Evolutionary conservation across 345 rosid species (phyloP).

Genomic region (Balakata baccata): DNA sequence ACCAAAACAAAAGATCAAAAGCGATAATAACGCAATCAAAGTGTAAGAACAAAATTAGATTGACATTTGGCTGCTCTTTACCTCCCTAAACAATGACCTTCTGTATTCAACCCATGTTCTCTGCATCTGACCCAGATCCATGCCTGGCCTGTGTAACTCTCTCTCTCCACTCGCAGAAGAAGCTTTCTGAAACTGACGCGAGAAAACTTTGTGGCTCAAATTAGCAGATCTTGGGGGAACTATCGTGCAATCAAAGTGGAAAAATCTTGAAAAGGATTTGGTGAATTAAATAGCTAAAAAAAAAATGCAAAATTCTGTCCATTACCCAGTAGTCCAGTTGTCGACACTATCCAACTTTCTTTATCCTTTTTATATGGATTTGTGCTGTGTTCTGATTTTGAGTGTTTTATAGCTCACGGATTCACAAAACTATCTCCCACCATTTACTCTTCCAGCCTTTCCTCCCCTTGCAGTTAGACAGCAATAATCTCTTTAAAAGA

Average conservation of each 20-base stretch:
- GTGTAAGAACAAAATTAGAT: neutral
- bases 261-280: conserved; percentile 24
- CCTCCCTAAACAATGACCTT: conserved; percentile 77
- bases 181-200: neutral
- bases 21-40: neutral
- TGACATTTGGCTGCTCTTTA: conserved; percentile 17
- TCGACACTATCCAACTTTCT: neutral
- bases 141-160: conserved; percentile 17
- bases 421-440: neutral
- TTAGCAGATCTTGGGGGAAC: conserved; percentile 31
- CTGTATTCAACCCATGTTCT: conserved; percentile 65
- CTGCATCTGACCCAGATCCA: conserved; percentile 89
- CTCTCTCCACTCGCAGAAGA: conserved; percentile 1
- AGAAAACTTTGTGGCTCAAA: conserved; percentile 18
- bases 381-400: conserved; percentile 11
- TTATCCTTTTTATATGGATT: conserved; percentile 23
- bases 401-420: neutral
- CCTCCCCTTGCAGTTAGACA: too few species aligned
- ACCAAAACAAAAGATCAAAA: conserved; percentile 30
- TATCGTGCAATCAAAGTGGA: conserved; percentile 11
- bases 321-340: neutral
- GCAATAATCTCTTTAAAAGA: too few species aligned
- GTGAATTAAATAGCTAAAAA: conserved; percentile 32
- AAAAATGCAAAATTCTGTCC: neutral
- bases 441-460: too few species aligned